A percentile compares a stretch with the other conserved stretches of the same genome.
phyloP scores from a whole-genome alignment of 768 basidiomycete genomes.

The Russula dissimulans region DNA sequence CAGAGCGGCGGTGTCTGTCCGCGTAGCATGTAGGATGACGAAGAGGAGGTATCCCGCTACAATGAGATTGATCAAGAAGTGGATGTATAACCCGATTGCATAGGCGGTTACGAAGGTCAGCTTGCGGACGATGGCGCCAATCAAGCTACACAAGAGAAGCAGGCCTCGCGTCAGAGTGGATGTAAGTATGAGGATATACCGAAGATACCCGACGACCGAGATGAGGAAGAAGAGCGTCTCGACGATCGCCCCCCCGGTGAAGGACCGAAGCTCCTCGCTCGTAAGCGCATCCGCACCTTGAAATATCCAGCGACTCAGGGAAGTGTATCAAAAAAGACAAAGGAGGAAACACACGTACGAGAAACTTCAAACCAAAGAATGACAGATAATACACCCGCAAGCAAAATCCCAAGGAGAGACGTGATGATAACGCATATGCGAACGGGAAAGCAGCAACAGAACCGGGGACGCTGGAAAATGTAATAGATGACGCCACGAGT shows the following conservation, averaged over 20 bases:
- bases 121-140: slow-evolving; percentile 55
- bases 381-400: slow-evolving; percentile 44
- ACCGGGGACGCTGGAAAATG: slow-evolving; percentile 27
- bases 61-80: slow-evolving; percentile 46
- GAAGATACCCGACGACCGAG: slow-evolving; percentile 47
- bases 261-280: slow-evolving; percentile 30
- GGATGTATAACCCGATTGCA: slow-evolving; percentile 46
- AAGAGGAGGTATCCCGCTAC: slow-evolving; percentile 45
- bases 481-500: slow-evolving; percentile 12
- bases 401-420: slow-evolving; percentile 43
- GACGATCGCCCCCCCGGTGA: slow-evolving; percentile 43
- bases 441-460: slow-evolving; percentile 57
- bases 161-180: neutral
- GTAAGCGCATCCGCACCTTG: slow-evolving; percentile 17
- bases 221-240: slow-evolving; percentile 45
- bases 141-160: slow-evolving; percentile 34
- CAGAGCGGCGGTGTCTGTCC: slow-evolving; percentile 32
- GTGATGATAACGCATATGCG: slow-evolving; percentile 50
- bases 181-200: neutral
- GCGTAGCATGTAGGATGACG: slow-evolving; percentile 38
- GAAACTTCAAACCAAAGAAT: slow-evolving; percentile 55
- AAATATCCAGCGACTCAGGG: slow-evolving; percentile 21
- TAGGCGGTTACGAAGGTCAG: slow-evolving; percentile 50
- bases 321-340: slow-evolving; percentile 20
- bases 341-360: slow-evolving; percentile 33